These are phyloP conservation scores for Eryngium alpinum DNA, from an alignment of 140 eudicot species.

Conservation along the genomic window DNA sequence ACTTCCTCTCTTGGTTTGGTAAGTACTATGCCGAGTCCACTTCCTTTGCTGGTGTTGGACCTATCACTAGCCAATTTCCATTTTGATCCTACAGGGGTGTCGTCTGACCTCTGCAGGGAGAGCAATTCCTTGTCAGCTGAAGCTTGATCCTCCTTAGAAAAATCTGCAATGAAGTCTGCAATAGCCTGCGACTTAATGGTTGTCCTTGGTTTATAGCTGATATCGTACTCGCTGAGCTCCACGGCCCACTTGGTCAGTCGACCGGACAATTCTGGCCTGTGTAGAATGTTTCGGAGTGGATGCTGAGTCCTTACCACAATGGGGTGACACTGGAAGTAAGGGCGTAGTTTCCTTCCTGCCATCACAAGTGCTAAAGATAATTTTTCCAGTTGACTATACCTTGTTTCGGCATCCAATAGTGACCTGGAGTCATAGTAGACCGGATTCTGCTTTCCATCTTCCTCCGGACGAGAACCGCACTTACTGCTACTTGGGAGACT, in stretches of 20 bases:
- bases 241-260: not conserved
- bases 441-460: not conserved
- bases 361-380: not conserved
- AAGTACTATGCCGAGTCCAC: not conserved
- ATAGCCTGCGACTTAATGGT: too few species aligned
- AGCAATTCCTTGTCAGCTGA: too few species aligned
- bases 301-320: not conserved
- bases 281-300: not conserved
- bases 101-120: too few species aligned
- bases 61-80: too few species aligned
- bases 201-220: too few species aligned
- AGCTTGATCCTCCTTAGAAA: too few species aligned
- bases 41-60: too few species aligned
- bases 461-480: not conserved
- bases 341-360: not conserved
- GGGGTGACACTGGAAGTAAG: not conserved
- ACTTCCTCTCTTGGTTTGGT: not conserved
- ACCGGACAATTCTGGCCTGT: not conserved
- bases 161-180: too few species aligned
- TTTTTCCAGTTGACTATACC: not conserved
- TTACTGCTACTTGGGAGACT: not conserved
- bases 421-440: not conserved
- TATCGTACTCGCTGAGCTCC: too few species aligned
- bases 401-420: not conserved
- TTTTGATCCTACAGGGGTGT: too few species aligned